Evolutionary conservation across 2,329 filamentous ascomycete genomes (phyloP).

Genomic region (Apiospora malaysiana): DNA sequence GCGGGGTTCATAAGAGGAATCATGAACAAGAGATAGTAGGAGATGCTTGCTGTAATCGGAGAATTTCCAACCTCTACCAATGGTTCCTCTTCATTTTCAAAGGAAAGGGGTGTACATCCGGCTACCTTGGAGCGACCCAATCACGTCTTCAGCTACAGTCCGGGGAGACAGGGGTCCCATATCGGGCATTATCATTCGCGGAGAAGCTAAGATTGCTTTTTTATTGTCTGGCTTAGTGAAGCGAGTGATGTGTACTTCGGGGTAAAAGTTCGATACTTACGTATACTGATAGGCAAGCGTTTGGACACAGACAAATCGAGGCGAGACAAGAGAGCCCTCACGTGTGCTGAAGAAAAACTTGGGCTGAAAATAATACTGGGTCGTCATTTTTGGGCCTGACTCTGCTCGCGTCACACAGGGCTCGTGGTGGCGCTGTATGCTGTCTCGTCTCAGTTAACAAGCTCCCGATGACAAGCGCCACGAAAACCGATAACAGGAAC

Average conservation of each 20-base stretch:
- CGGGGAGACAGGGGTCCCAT: not conserved
- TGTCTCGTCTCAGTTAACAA: not conserved
- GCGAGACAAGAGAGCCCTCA: not conserved
- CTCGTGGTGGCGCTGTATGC: not conserved
- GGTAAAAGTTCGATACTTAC: not conserved
- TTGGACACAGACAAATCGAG: not conserved
- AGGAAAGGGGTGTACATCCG: not conserved
- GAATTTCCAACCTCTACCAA: not conserved
- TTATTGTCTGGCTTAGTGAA: not conserved
- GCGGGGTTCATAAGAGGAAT: slow-evolving; percentile 2
- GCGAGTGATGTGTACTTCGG: not conserved
- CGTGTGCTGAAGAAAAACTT: not conserved
- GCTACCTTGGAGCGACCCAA: not conserved
- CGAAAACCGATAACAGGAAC: not conserved
- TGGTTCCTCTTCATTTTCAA: not conserved
- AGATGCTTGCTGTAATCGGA: not conserved
- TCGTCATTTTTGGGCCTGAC: not conserved
- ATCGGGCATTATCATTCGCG: not conserved
- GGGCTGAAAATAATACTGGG: not conserved
- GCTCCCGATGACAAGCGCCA: not conserved
- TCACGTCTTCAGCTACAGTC: not conserved
- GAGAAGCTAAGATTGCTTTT: slow-evolving; percentile 2
- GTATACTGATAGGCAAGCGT: not conserved
- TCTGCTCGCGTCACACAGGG: not conserved
- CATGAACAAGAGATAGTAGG: not conserved